Base-by-base conservation (phyloP, 2,329 filamentous ascomycete species). In the Trichothecium sympodiale region DNA sequence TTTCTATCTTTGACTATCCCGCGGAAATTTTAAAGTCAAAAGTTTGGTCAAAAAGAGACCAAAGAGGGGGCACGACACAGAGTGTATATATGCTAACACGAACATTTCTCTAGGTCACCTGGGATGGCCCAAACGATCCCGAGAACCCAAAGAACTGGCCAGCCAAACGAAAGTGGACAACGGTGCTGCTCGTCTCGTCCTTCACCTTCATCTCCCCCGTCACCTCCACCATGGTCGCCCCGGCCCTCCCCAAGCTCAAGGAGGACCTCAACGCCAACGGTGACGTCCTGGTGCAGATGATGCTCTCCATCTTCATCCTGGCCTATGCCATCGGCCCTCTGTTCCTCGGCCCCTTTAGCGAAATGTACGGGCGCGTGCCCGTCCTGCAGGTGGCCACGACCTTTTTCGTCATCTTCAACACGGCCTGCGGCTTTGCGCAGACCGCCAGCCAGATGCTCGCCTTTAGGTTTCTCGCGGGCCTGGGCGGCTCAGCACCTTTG, bases 221-320 rank as follows among this genome's bases (percentile, higher is more conserved):
- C 2, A 65, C 69, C 0, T 71, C 69, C 1, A 69, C 56, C 5
- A 61, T 60, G 67, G 50, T 71, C 3, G 63, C 69, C 0, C 70
- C 38, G 14, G 26, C n/a, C 70, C 0, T n/a, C n/a, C n/a, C n/a
- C n/a, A n/a, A n/a, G n/a, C n/a, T n/a, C n/a, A n/a, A n/a, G n/a
- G n/a, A n/a, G n/a, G n/a, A n/a, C n/a, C n/a, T n/a, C n/a, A n/a
- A n/a, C n/a, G n/a, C n/a, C n/a, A n/a, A n/a, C n/a, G n/a, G n/a
- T n/a, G n/a, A n/a, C n/a, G n/a, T n/a, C n/a, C n/a, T n/a, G n/a
- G n/a, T n/a, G n/a, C n/a, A n/a, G n/a, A n/a, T n/a, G n/a, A n/a
- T n/a, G n/a, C n/a, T 78, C 35, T 74, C 72, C 1, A 65, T 80
- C 27, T 76, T 75, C 49, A 61, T 80, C 4, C 61, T 77, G 0